Base-by-base conservation (phyloP, 176 grass and related monocot species). In the Hyparrhenia diplandra region DNA sequence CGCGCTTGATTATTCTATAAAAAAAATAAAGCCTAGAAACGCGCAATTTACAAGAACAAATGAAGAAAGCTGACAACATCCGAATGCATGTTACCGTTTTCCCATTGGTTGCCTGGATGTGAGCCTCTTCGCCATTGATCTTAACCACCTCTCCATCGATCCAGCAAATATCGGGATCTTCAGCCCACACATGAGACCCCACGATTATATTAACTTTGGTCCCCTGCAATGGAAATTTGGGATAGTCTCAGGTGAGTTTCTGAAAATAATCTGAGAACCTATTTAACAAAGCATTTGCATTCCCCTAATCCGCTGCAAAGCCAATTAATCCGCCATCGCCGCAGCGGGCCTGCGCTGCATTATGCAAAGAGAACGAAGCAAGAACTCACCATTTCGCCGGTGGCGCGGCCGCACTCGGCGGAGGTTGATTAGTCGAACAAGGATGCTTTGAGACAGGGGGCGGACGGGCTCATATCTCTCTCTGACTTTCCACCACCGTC, bases 181-280 rank as follows among this genome's bases (percentile, higher is more conserved):
- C 96, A 55, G 94, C 87, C 96, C 96, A 99, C 34, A 99, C 90
- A 88, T 93, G 86, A 78, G 96, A 99, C 36, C 90, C 96, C 64
- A 99, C 91, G 36, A 95, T 91, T 62, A 99, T 99, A 67, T 99
- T 99, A 85, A 99, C 96, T 75, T 90, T 86, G 34, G 96, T 95
- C 80, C 92, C 96, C 96, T 98, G 82, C 62, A 92, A 83, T 13
- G 10, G 52, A 75, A 76, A 83, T 46, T 64, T 11, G 20, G 10
- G 12, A n/a, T 6, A 4, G 12, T 68, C 39, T 86, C 47, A 71
- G 14, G 52, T 29, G 69, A 81, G 32, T 42, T n/a, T 77, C 20
- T 58, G 10, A n/a, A 39, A 74, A 41, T 16, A 16, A 57, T 10
- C 8, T 5, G 29, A 16, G 23, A 69, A 24, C 12, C 16, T 31